Conservation (phyloP, 2,329 filamentous ascomycete genomes). For the Cladorrhinum sp. region DNA sequence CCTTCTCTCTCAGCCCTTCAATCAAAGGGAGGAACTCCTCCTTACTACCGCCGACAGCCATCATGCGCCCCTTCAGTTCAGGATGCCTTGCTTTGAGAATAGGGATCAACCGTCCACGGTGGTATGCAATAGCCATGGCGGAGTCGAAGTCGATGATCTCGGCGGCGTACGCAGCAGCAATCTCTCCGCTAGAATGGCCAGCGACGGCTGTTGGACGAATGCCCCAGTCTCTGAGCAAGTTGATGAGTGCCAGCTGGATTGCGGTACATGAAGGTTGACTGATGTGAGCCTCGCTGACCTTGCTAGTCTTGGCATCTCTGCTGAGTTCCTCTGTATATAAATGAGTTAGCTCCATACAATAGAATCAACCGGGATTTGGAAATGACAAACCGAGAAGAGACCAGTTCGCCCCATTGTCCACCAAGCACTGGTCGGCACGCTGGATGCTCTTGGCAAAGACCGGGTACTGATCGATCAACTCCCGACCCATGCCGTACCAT, state of each 20-base stretch:
- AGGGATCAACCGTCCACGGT: conserved; percentile 44
- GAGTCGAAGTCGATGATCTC: conserved; percentile 44
- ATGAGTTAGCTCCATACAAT: conserved; percentile 4
- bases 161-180: conserved; percentile 47
- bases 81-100: conserved; percentile 41
- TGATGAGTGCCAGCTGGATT: conserved; percentile 38
- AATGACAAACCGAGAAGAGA: conserved; percentile 30
- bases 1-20: conserved; percentile 32
- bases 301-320: conserved; percentile 35
- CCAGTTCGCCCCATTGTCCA: conserved; percentile 33
- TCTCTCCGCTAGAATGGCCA: conserved; percentile 42
- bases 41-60: conserved; percentile 50
- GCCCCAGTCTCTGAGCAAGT: conserved; percentile 37
- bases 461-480: conserved; percentile 23
- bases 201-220: conserved; percentile 37
- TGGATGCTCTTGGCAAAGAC: conserved; percentile 35
- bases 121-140: conserved; percentile 49
- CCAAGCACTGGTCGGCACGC: conserved; percentile 34
- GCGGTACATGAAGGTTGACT: conserved; percentile 41
- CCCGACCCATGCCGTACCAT: conserved; percentile 30
- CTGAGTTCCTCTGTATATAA: conserved; percentile 33
- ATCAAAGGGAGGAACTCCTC: conserved; percentile 42
- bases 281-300: conserved; percentile 38
- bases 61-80: conserved; percentile 48
- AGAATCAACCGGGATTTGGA: background rate